phyloP scores from a whole-genome alignment of 2,329 filamentous ascomycete species.

The Colletotrichum tropicicola region DNA sequence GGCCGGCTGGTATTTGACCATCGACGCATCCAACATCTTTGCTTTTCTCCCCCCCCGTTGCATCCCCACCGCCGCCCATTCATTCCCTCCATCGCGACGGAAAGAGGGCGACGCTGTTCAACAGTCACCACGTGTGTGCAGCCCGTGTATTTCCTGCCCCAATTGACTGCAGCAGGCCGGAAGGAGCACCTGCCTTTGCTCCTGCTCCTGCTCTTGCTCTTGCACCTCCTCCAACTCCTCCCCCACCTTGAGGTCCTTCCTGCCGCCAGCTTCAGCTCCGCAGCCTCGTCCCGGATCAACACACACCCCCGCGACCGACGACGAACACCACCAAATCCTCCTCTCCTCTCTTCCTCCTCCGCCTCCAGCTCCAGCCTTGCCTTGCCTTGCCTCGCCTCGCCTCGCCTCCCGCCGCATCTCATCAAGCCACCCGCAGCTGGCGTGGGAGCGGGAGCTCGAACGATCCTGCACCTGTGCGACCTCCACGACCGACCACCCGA shows the following conservation, averaged over 20 bases:
- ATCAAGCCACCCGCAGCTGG: neutral
- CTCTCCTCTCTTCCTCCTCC: neutral
- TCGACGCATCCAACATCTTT: neutral
- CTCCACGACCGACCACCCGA: neutral
- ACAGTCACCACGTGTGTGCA: too few species aligned
- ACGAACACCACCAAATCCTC: neutral
- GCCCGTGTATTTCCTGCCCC: neutral
- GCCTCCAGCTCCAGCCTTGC: neutral
- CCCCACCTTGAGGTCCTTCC: neutral
- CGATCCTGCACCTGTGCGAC: slow-evolving; percentile 13
- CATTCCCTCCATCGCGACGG: too few species aligned
- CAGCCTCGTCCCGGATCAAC: slow-evolving; percentile 13
- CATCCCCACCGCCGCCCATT: too few species aligned
- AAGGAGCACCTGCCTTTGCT: neutral
- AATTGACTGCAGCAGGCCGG: neutral
- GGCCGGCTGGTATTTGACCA: slow-evolving; percentile 1
- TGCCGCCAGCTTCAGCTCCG: neutral
- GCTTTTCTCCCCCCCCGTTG: too few species aligned
- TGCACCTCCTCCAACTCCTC: too few species aligned
- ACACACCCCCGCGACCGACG: slow-evolving; percentile 14
- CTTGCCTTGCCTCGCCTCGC: too few species aligned
- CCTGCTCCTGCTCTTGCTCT: neutral
- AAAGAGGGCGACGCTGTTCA: too few species aligned
- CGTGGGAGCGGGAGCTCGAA: slow-evolving; percentile 26
- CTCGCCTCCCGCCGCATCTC: neutral